Evolutionary conservation across 1,284 basidiomycete genomes (phyloP), one percentile per base, ranked within the genome.

Genomic region (Afroboletus lepidellus): DNA sequence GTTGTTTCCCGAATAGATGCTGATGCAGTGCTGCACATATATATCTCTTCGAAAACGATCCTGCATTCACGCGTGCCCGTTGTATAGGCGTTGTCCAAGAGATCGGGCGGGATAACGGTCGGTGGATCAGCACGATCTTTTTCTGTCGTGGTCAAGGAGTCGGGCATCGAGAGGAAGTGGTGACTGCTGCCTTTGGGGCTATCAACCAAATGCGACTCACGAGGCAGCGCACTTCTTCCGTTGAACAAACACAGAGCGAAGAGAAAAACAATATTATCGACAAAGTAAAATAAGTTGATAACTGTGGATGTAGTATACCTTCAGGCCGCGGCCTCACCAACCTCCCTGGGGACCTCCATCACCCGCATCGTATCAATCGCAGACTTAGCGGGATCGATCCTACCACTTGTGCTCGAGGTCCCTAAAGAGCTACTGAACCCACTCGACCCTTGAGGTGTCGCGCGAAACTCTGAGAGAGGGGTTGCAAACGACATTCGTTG

Each of bases 71-170:
- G 0, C 96, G 65, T 99, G 96, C 64, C 92, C 92, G 0, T 79
- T 83, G 15, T 98, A 95, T 62, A 90, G 85, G 87, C n/a, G 81
- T 96, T 48, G 87, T 98, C 29, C 84, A 89, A 30, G 94, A 97
- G 64, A 88, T 97, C 47, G 77, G 91, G 53, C 77, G 83, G 55
- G 92, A 90, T 62, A 89, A 60, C 77, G 83, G 55, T 72, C 94
- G 48, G 90, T 86, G 9, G 86, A 90, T 63, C 83, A 93, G 57
- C 94, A 97, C 65, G 92, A 94, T 50, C 65, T 94, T n/a, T 97
- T 96, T 75, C 66, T 93, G 77, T 81, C 2, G 92, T 96, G 63
- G 91, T 96, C 38, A 80, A 85, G 62, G 91, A 95, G 51, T 80
- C 84, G n/a, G n/a, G n/a, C n/a, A n/a, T n/a, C n/a, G n/a, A n/a